Conservation (phyloP, 2,329 filamentous ascomycete species). For the Pseudogymnoascus sp. region DNA sequence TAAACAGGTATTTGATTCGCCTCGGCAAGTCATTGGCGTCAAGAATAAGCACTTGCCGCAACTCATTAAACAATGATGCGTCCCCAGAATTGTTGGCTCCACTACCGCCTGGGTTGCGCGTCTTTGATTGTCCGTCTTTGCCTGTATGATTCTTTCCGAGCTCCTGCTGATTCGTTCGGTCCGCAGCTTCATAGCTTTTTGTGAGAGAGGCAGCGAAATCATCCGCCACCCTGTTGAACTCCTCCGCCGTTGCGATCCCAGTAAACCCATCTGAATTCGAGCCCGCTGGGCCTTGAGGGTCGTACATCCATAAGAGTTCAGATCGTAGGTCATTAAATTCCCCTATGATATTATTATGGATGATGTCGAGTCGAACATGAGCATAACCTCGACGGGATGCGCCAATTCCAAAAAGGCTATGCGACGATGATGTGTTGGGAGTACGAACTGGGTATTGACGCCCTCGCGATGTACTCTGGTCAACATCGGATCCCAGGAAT, state of each 20-base stretch:
- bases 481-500: not conserved
- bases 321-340: not conserved
- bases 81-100: not conserved
- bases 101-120: slow-evolving; percentile 15
- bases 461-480: not conserved
- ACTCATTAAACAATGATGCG: not conserved
- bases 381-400: not conserved
- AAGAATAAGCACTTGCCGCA: slow-evolving; percentile 24
- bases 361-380: not conserved
- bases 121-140: not conserved
- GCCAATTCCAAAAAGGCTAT: not conserved
- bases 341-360: not conserved
- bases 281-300: not conserved
- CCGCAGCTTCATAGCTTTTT: slow-evolving; percentile 15
- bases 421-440: not conserved
- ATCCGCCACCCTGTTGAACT: slow-evolving; percentile 15
- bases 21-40: slow-evolving; percentile 42
- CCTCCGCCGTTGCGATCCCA: slow-evolving; percentile 7
- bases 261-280: not conserved
- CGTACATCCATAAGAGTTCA: not conserved
- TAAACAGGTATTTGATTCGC: slow-evolving; percentile 60
- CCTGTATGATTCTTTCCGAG: not conserved
- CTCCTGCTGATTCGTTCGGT: slow-evolving; percentile 10
- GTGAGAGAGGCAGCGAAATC: slow-evolving; percentile 14
- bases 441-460: not conserved